Evolutionary conservation across 768 basidiomycete genomes (phyloP).

Genomic region (Hydnum rufescens): DNA sequence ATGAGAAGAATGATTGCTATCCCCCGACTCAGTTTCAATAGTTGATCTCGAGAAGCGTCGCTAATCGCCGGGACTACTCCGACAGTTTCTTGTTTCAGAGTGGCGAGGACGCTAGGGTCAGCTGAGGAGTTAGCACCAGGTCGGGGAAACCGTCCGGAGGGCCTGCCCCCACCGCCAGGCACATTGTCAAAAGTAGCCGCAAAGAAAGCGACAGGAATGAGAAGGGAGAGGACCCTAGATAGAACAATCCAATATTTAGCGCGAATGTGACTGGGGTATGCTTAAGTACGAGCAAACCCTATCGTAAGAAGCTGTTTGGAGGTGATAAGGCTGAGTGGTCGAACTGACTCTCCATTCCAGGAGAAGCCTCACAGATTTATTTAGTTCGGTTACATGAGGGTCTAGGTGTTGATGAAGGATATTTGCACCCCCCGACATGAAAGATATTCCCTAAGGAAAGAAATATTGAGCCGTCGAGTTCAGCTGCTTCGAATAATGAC

Average conservation of each 20-base stretch:
- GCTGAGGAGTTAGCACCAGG: neutral
- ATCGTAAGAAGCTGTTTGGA: constrained; percentile 24
- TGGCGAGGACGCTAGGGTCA: too few relatives aligned
- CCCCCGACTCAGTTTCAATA: constrained; percentile 47
- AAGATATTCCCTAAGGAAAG: constrained; percentile 25
- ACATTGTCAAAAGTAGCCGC: constrained; percentile 23
- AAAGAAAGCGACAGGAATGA: constrained; percentile 51
- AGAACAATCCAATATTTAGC: too few relatives aligned
- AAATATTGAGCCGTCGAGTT: neutral
- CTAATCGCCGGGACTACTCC: constrained; percentile 17
- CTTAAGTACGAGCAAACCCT: constrained; percentile 23
- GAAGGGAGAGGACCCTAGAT: constrained; percentile 36
- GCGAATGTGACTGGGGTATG: neutral
- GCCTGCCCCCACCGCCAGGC: constrained; percentile 24
- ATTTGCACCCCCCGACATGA: constrained; percentile 51
- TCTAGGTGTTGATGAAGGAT: constrained; percentile 48
- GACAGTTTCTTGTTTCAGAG: neutral
- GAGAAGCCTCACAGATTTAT: constrained; percentile 30
- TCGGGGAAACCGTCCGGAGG: too few relatives aligned
- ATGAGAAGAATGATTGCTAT: constrained; percentile 38
- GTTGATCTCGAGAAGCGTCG: constrained; percentile 25
- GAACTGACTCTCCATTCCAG: neutral
- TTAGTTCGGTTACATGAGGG: constrained; percentile 42
- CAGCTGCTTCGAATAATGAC: neutral
- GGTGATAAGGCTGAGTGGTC: neutral